phyloP scores from a whole-genome alignment of 352 stramenopile species.

The Pelagophyceae sp. region DNA sequence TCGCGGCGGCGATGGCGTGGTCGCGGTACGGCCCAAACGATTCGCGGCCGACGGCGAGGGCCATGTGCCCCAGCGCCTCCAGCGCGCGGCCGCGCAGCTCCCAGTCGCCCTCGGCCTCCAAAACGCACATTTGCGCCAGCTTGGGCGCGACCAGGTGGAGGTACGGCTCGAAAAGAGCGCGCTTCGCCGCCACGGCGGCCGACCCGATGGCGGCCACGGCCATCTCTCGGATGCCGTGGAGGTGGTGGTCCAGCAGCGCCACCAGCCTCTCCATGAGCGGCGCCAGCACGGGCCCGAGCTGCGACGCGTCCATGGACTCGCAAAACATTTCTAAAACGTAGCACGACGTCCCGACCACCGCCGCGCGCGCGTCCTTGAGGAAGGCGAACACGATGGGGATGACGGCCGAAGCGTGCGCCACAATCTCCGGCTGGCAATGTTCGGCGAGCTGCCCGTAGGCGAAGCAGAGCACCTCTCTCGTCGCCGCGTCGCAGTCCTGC shows the following conservation, averaged over 20 bases:
- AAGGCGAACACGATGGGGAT: constrained; percentile 86
- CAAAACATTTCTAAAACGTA: constrained; percentile 98
- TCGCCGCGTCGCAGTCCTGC: constrained; percentile 76
- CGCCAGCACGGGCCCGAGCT: constrained; percentile 85
- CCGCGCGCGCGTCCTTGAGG: constrained; percentile 80
- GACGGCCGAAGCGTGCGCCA: constrained; percentile 84
- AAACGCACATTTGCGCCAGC: constrained; percentile 71
- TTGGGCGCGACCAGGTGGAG: constrained; percentile 65
- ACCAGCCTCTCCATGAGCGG: constrained; percentile 90
- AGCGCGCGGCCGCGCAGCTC: constrained; percentile 85
- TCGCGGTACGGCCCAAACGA: constrained; percentile 86
- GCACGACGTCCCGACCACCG: constrained; percentile 86
- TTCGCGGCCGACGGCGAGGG: constrained; percentile 86
- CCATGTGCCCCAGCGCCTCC: constrained; percentile 95
- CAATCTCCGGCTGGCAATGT: constrained; percentile 93
- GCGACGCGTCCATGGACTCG: constrained; percentile 81
- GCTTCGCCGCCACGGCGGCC: constrained; percentile 88
- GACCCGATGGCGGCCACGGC: constrained; percentile 85
- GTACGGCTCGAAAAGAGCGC: constrained; percentile 88
- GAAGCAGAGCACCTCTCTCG: constrained; percentile 93
- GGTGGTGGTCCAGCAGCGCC: constrained; percentile 68
- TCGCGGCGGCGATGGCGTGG: constrained; percentile 84
- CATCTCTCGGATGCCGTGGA: constrained; percentile 84
- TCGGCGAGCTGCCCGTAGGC: constrained; percentile 94
- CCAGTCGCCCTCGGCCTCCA: constrained; percentile 81